Base-by-base conservation (phyloP, 2,329 filamentous ascomycete genomes). In the Phoma sp. region DNA sequence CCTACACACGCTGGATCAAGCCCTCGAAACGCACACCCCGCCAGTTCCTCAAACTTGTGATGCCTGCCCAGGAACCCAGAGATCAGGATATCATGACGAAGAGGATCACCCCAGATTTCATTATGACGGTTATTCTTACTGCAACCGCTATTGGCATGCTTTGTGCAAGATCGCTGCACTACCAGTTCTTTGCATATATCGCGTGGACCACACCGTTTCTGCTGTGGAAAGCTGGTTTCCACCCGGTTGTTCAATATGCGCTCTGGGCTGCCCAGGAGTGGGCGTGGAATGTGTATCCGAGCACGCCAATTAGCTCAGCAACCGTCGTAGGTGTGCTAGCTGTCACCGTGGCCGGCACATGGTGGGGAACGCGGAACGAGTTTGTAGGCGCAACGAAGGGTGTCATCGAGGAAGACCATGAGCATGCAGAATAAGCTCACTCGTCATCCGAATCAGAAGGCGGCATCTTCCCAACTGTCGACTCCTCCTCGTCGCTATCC, bases 201-300 rank as follows among this genome's bases (percentile, higher is more conserved):
- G 90, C 90, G 23, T 97, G 93, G 93, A 84, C 89, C 12, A 91
- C 91, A 6, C 93, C 93, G 0, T 96, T 91, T 73, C 80, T 97
- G 59, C 83, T 96, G 46, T 97, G 92, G 92, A 85, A 86, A 67
- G 85, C 87, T 49, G 87, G 88, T 1, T 78, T 87, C 56, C 87
- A 89, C 65, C 88, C 89, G 0, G 69, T 88, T 10, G 67, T 89
- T 26, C 84, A 92, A 62, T 88, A 88, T 67, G 77, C 76, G 4
- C 75, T 93, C 9, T 96, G 91, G 89, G 83, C 81, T 3, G 81
- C 85, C 54, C 93, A 97, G 75, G 93, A 97, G 74, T 93, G 89
- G 87, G 91, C 90, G 11, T 97, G 93, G 93, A 96, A 97, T 65
- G 86, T 93, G 9, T 97, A 90, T 71, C 93, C 93, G n/a, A 96